phyloP scores from a whole-genome alignment of 2,329 filamentous ascomycete genomes.

The Ascochyta lentis region DNA sequence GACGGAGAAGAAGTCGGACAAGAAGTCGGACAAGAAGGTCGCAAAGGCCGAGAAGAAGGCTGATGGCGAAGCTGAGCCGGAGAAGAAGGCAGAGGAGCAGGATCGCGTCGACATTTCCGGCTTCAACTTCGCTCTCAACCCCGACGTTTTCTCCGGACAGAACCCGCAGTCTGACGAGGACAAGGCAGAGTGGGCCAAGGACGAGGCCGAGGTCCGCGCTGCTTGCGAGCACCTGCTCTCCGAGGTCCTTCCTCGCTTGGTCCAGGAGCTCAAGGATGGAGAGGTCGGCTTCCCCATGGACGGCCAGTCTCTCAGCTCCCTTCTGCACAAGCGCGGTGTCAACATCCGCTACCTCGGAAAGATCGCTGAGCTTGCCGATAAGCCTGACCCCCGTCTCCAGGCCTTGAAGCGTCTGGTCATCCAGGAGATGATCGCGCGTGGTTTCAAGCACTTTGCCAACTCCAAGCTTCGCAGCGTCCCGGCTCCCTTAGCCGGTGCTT shows the following conservation, averaged over 20 bases:
- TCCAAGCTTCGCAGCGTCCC: conserved; percentile 81
- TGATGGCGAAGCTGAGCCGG: conserved; percentile 17
- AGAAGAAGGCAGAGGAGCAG: conserved; percentile 50
- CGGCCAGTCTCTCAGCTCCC: conserved; percentile 83
- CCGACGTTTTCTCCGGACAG: conserved; percentile 94
- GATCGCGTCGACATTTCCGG: conserved; percentile 84
- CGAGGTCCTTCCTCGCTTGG: conserved; percentile 80
- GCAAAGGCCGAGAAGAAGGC: conserved; percentile 28
- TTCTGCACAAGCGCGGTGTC: conserved; percentile 96
- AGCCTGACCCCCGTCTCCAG: conserved; percentile 70
- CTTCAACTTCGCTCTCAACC: conserved; percentile 89
- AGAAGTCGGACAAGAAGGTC: conserved; percentile 27
- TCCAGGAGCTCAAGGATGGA: conserved; percentile 86
- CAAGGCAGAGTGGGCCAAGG: conserved; percentile 79
- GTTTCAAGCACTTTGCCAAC: conserved; percentile 91
- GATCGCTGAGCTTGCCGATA: conserved; percentile 70
- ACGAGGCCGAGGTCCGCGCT: conserved; percentile 86
- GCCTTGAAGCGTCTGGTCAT: conserved; percentile 78
- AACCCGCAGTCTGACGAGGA: conserved; percentile 88
- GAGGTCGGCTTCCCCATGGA: conserved; percentile 99
- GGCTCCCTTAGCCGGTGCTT: conserved; percentile 78
- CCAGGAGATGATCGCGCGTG: conserved; percentile 94
- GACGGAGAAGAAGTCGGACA: conserved; percentile 19
- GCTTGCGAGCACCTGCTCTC: conserved; percentile 80
- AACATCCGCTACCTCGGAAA: conserved; percentile 96